Conservation (phyloP, 306 rosid genomes). For the Acacia confusa region DNA sequence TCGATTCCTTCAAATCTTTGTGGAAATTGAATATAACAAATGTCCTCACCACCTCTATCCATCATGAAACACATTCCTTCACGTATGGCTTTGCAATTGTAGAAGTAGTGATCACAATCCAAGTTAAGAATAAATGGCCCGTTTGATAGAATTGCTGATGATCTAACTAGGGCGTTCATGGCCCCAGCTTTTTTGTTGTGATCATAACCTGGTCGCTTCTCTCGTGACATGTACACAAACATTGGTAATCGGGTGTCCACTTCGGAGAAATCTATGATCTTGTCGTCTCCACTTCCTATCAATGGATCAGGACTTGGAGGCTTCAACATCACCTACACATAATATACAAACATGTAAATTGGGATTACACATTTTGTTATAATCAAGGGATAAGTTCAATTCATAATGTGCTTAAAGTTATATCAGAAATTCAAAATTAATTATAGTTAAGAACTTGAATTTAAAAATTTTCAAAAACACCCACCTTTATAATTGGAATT, state of each 20-base stretch:
- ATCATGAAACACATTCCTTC: conserved; percentile 69
- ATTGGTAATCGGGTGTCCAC: conserved; percentile 48
- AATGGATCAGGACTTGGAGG: conserved; percentile 52
- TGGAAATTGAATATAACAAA: conserved; percentile 59
- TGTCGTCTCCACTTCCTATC: conserved; percentile 38
- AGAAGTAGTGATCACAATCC: conserved; percentile 58
- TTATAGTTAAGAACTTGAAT: too few species aligned
- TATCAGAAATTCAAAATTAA: too few species aligned
- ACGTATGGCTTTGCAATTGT: conserved; percentile 47
- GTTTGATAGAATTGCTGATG: conserved; percentile 53
- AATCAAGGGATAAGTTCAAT: not conserved
- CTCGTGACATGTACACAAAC: conserved; percentile 54
- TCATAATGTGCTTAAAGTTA: not conserved
- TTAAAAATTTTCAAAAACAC: too few species aligned
- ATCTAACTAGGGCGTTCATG: conserved; percentile 56
- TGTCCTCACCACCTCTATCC: conserved; percentile 58
- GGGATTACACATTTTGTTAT: not conserved
- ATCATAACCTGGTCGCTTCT: conserved; percentile 57
- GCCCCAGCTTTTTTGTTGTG: conserved; percentile 65
- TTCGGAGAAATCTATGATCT: conserved; percentile 45
- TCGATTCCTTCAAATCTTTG: conserved; percentile 63
- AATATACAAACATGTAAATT: not conserved
- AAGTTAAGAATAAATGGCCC: conserved; percentile 61
- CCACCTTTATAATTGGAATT: too few species aligned
- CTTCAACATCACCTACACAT: conserved; percentile 48